Evolutionary conservation across 345 rosid genomes (phyloP).

Genomic region (Odontarrhena argentea): DNA sequence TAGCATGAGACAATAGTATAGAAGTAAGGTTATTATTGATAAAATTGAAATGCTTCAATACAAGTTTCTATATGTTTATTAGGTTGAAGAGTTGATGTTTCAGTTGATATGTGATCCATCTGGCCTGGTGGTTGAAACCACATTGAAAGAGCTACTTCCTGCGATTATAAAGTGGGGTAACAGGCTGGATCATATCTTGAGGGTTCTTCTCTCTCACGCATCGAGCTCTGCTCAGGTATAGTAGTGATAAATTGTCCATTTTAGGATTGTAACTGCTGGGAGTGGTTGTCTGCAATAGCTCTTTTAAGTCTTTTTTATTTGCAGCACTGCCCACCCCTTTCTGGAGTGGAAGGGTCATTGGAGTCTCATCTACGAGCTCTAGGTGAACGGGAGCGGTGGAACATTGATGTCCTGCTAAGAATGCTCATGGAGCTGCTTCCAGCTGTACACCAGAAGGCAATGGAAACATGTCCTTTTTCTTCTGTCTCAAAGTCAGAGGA

Average conservation of each 20-base stretch:
- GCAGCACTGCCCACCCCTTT: slow-evolving; percentile 91
- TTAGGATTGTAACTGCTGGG: slow-evolving; percentile 10
- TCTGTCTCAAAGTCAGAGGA: slow-evolving; percentile 50
- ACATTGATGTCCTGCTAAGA: slow-evolving; percentile 81
- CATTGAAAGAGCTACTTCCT: slow-evolving; percentile 83
- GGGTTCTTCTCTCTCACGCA: slow-evolving; percentile 73
- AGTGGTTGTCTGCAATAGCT: slow-evolving; percentile 33
- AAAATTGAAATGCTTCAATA: slow-evolving; percentile 34
- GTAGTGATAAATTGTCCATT: slow-evolving; percentile 22
- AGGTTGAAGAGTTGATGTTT: slow-evolving; percentile 98
- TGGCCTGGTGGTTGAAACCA: slow-evolving; percentile 91
- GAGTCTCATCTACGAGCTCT: slow-evolving; percentile 85
- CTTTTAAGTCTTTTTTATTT: slow-evolving; percentile 25
- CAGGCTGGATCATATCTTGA: slow-evolving; percentile 73
- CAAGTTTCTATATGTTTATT: slow-evolving; percentile 44
- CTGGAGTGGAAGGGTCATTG: slow-evolving; percentile 94
- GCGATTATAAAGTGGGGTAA: slow-evolving; percentile 84
- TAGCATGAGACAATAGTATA: slow-evolving; percentile 47
- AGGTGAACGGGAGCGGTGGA: slow-evolving; percentile 97
- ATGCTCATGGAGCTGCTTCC: slow-evolving; percentile 83
- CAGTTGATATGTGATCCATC: slow-evolving; percentile 89
- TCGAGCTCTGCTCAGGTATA: slow-evolving; percentile 80
- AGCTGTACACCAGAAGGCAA: slow-evolving; percentile 63
- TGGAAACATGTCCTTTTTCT: slow-evolving; percentile 82
- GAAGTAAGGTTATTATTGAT: slow-evolving; percentile 23